Base-by-base conservation (phyloP, 164 flowering plant genomes). In the Macadamia tetraphylla region DNA sequence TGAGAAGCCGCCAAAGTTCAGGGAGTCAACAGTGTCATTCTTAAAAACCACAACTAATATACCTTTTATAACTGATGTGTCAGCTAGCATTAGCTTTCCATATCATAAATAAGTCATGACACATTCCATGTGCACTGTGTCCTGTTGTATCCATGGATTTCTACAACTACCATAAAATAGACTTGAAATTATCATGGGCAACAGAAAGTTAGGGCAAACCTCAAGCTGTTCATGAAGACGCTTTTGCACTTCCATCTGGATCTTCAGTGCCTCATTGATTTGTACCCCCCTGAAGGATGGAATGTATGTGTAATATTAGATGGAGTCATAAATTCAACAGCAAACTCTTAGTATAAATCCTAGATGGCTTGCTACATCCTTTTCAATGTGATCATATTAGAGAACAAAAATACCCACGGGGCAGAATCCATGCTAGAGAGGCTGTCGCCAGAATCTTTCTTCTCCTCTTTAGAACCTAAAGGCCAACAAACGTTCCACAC, bases 171-270 rank as follows among this genome's bases (percentile, higher is more conserved):
- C 51, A 46, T n/a, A 55, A 3, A 59, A 1, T n/a, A 53, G 2
- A 9, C 40, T 43, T 49, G 69, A 61, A 58, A 63, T 60, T 32
- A 51, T 31, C 55, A 55, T 29, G 15, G 55, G 43, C 51, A 48
- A 64, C 14, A n/a, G 18, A 29, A 46, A 29, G 8, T 10, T 29
- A 6, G 42, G 67, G 6, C 74, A 71, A 60, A 83, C 90, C 90
- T 86, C 90, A 62, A 86, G 85, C 79, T 86, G 90, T 76, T 86
- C 90, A 60, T 84, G 87, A 15, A 86, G 88, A 62, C 90, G 86
- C 75, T 84, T 86, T 71, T 86, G 90, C 72, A 86, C 88, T 74
- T 86, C 88, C 88, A 86, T 86, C 72, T 86, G 90, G 85, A 86
- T 77, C 81, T 79, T 80, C 59, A 86, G 67, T 15, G 88, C 85